Base-by-base conservation (phyloP, 2,329 filamentous ascomycete species). In the Pestalotiopsis sp. region DNA sequence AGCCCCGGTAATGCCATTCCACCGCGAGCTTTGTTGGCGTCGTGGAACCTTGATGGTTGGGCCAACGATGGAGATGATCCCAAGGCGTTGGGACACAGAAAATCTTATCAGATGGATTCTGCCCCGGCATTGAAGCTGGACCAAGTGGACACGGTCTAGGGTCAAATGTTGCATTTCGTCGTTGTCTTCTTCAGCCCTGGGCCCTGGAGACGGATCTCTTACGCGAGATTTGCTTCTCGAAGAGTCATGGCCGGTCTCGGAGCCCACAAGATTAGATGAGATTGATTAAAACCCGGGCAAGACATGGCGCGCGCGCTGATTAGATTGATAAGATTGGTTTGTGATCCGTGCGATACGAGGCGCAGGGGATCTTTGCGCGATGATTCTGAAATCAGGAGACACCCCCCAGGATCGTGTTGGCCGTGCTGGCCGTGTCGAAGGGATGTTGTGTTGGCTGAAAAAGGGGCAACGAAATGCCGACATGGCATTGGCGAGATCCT, bases 261-360 rank as follows among this genome's bases (percentile, higher is more conserved):
- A 73, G 70, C 23, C 20, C 38, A 64, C 36, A 23, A 66, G 69
- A 71, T 71, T 68, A 73, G 73, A 77, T 76, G 69, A 72, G 72
- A 76, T 75, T 75, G 74, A 76, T 76, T 36, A 73, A 71, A 63
- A 41, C 25, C 17, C 65, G 39, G 23, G 59, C 6, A 39, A 62
- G 36, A 65, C 64, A 68, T 58, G 39, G 52, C 64, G 45, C 59
- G 52, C 64, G 45, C 59, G 36, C 57, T 56, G 58, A 62, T 62
- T 67, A 74, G 74, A 77, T 76, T 76, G 74, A 77, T 77, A 71
- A 77, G 76, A 77, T 76, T 75, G 72, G 65, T 61, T 65, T 38
- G 39, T 65, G 63, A 67, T 69, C 68, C 45, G 41, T 45, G 67
- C 41, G 61, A 57, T n/a, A 17, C 56, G 61, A 65, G 27, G 61